These are phyloP conservation scores for Candida pseudofarinosa DNA, from an alignment of 805 yeast genomes.

Conservation along the genomic window DNA sequence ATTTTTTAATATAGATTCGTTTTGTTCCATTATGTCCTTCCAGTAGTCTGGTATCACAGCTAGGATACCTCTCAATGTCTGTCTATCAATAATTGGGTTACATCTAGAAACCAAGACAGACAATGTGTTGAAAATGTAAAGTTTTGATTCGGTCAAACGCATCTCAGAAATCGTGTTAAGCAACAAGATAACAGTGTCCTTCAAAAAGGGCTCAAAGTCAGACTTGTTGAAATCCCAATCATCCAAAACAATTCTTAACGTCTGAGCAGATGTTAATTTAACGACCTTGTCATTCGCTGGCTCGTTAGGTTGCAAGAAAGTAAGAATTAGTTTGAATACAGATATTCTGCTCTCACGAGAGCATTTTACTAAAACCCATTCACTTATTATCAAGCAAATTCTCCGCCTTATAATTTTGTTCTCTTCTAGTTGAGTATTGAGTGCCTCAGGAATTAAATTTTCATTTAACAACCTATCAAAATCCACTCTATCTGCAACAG, in stretches of 20 bases:
- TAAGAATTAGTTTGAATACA: constrained; percentile 55
- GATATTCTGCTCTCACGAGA: constrained; percentile 52
- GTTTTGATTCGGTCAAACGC: constrained; percentile 67
- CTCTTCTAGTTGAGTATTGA: constrained; percentile 42
- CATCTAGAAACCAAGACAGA: constrained; percentile 59
- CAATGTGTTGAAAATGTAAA: constrained; percentile 66
- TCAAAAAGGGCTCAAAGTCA: constrained; percentile 63
- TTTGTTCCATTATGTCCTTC: constrained; percentile 54
- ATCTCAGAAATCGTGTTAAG: constrained; percentile 49
- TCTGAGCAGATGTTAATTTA: constrained; percentile 64
- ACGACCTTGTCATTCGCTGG: constrained; percentile 73
- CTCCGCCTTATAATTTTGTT: constrained; percentile 69
- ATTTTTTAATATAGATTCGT: constrained; percentile 36
- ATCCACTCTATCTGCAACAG: constrained; percentile 61
- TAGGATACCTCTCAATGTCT: constrained; percentile 49
- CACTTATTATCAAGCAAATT: constrained; percentile 68
- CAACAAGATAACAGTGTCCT: constrained; percentile 46
- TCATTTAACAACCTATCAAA: constrained; percentile 60
- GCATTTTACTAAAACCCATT: constrained; percentile 74
- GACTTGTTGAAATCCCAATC: constrained; percentile 82
- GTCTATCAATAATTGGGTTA: constrained; percentile 56
- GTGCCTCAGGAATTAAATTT: constrained; percentile 65
- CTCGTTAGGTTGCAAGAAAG: constrained; percentile 44
- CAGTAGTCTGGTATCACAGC: constrained; percentile 66
- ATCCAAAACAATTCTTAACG: constrained; percentile 64